Evolutionary conservation across 2,329 filamentous ascomycete genomes (phyloP), one percentile per base, ranked within the genome.

Genomic region (Rhynchosporium graminicola): DNA sequence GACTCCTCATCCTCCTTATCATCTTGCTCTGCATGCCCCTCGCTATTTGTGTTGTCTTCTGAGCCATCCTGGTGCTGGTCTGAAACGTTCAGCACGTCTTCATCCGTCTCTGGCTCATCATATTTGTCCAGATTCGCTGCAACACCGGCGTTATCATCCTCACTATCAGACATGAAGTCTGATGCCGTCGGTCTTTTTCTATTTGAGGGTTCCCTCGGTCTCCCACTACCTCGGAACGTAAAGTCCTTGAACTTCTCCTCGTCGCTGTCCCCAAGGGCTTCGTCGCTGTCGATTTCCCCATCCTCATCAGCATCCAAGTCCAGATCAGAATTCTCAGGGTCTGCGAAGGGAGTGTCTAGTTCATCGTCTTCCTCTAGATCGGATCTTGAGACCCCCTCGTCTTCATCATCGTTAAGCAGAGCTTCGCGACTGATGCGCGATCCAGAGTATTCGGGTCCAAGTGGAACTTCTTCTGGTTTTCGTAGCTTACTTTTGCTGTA

Each of bases 371-470:
- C 78, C 43, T 63, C 68, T 33, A 59, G 60, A 43, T 54, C 57
- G 29, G 60, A 61, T 29, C 83, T 80, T 51, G 82, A 76, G 12
- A 79, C 81, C 45, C 83, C 79, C 0, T 82, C 83, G 26, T 83
- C 79, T 50, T 83, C 76, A 15, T 81, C 82, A 68, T 80, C 83
- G 5, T 80, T 75, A 2, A 87, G 81, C 15, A 92, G 78, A 12
- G 84, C 86, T 50, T 87, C 80, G 61, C 93, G 84, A 68, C 87
- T 92, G 42, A 97, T 84, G 54, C 85, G 84, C 20, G 89, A 83
- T 10, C 94, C 93, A 65, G 87, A 82, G 76, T 98, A 98, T 73
- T 91, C 84, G 13, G 89, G 87, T 0, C 92, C 94, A 1, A 97
- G 80, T 0, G 84, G 78, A 20, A 88, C 77, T 29, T 83, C 82